Evolutionary conservation across 176 grass and related monocot species (phyloP).

Genomic region (Carex pumila): DNA sequence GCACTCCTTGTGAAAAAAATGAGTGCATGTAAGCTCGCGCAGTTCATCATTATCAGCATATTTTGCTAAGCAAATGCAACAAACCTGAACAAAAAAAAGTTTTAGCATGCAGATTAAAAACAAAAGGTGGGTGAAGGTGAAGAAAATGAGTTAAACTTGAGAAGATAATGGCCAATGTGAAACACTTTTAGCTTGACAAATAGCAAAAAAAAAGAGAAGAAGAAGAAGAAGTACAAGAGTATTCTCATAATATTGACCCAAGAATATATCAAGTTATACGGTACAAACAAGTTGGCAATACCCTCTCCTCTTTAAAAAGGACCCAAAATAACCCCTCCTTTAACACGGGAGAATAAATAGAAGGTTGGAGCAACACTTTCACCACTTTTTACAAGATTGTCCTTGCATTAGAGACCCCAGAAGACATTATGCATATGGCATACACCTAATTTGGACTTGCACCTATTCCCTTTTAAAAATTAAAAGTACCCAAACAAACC

Average conservation of each 20-base stretch:
- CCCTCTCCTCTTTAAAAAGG: background rate
- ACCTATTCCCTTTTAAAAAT: background rate
- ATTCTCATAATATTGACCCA: background rate
- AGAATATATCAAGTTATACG: background rate
- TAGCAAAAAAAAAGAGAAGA: background rate
- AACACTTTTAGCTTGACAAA: background rate
- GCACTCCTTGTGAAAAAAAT: constrained; percentile 90
- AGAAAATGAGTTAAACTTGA: background rate
- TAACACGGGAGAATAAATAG: background rate
- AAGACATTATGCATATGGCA: background rate
- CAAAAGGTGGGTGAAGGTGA: background rate
- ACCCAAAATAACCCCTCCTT: background rate
- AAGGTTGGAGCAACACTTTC: background rate
- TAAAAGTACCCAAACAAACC: background rate
- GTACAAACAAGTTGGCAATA: background rate
- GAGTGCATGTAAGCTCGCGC: constrained; percentile 66
- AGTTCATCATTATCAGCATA: constrained; percentile 76
- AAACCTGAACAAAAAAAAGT: constrained; percentile 42
- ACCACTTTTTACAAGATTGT: background rate
- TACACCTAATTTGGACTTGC: background rate
- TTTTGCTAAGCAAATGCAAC: constrained; percentile 84
- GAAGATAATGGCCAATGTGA: background rate
- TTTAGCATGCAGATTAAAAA: background rate
- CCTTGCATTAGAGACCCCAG: background rate
- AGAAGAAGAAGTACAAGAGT: background rate